These are phyloP conservation scores for Leptodermis oblonga DNA, from an alignment of 257 asterid genomes.

Conservation along the genomic window DNA sequence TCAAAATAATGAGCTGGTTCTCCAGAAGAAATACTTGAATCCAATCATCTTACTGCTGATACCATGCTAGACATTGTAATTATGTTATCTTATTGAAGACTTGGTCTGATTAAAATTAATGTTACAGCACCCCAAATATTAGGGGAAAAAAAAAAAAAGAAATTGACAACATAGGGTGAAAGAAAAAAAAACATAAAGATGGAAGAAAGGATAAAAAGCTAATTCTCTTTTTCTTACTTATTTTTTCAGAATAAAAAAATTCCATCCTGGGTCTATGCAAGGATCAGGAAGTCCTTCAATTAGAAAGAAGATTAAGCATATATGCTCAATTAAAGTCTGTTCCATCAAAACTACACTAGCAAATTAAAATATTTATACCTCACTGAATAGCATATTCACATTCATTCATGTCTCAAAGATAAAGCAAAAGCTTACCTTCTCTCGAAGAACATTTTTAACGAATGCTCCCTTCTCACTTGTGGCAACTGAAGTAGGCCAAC, in stretches of 20 bases:
- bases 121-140: not conserved
- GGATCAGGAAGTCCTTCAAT: not conserved
- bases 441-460: slow-evolving; percentile 66
- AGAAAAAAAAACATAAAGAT: not conserved
- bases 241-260: not conserved
- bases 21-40: not conserved
- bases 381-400: not conserved
- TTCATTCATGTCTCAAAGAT: not conserved
- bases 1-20: not conserved
- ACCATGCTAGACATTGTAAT: not conserved
- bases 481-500: slow-evolving; percentile 97
- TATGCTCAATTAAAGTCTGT: not conserved
- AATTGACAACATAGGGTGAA: not conserved
- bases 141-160: not conserved
- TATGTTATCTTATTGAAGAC: not conserved
- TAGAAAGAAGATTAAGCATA: not conserved
- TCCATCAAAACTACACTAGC: not conserved
- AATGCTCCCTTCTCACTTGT: slow-evolving; percentile 78
- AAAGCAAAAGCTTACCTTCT: slow-evolving; percentile 49
- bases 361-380: not conserved
- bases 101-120: not conserved
- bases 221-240: not conserved
- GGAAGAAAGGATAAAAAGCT: not conserved
- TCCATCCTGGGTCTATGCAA: not conserved
- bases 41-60: not conserved